A percentile compares a stretch with the other conserved stretches of the same genome.
These are phyloP conservation scores for Nicotiana noctiflora DNA, from an alignment of 257 asterid genomes.

Conservation along the genomic window DNA sequence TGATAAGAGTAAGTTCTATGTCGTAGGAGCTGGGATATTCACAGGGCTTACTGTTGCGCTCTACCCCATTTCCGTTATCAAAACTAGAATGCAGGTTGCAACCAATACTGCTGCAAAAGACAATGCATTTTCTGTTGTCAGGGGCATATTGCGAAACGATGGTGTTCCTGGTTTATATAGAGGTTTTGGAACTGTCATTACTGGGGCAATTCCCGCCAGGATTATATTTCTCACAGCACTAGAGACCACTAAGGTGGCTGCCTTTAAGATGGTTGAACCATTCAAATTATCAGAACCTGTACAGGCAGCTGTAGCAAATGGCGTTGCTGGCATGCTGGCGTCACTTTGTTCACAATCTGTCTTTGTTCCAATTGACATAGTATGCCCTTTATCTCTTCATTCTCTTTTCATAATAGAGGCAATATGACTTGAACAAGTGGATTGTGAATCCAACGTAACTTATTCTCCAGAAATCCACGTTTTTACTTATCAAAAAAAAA, in stretches of 20 bases:
- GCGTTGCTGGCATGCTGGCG: conserved; percentile 81
- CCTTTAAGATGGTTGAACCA: conserved; percentile 61
- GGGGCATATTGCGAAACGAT: conserved; percentile 59
- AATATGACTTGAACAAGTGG: not conserved
- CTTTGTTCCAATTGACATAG: conserved; percentile 91
- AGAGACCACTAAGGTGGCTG: conserved; percentile 76
- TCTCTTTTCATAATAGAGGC: not conserved
- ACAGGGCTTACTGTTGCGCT: conserved; percentile 76
- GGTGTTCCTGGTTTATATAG: conserved; percentile 79
- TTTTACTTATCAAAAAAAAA: no score
- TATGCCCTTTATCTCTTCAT: conserved; percentile 26
- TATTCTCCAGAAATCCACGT: not conserved
- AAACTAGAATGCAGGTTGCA: conserved; percentile 84
- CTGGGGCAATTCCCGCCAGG: conserved; percentile 90
- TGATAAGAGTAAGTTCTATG: conserved; percentile 70
- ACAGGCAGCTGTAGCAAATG: conserved; percentile 88
- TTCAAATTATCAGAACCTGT: conserved; percentile 71
- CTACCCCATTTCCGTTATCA: conserved; percentile 85
- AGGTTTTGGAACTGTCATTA: conserved; percentile 82
- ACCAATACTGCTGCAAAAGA: conserved; percentile 48
- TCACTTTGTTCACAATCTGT: conserved; percentile 81
- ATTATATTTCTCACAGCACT: conserved; percentile 79
- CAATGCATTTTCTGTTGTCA: conserved; percentile 67
- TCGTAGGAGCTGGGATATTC: conserved; percentile 88
- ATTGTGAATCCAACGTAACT: not conserved